A percentile compares a stretch with the other conserved stretches of the same genome.
Conservation (phyloP, 1,284 basidiomycete genomes). For the Fistulinella cinereoalba region DNA sequence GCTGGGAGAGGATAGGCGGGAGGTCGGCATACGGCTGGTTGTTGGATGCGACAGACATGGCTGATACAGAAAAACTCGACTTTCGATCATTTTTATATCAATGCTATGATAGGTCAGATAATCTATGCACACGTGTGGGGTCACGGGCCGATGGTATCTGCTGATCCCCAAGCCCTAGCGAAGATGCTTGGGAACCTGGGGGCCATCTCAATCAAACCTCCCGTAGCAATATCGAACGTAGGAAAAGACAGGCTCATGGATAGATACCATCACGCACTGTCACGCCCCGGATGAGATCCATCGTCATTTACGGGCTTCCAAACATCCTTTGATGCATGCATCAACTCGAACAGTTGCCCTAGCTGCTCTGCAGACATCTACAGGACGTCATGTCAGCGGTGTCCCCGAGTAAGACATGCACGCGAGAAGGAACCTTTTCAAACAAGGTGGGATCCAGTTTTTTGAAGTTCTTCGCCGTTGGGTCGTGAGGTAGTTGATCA, state of each 20-base stretch:
- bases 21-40: slow-evolving; percentile 51
- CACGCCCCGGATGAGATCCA: slow-evolving; percentile 5
- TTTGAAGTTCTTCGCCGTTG: slow-evolving; percentile 49
- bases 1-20: slow-evolving; percentile 46
- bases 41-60: slow-evolving; percentile 41
- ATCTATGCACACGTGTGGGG: no score
- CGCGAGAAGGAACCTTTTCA: slow-evolving; percentile 61
- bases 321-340: slow-evolving; percentile 84
- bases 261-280: slow-evolving; percentile 14
- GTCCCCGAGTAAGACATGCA: not conserved
- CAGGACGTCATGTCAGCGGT: not conserved
- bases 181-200: no score
- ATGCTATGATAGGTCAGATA: no score
- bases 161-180: no score
- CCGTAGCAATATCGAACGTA: slow-evolving; percentile 7
- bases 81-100: no score
- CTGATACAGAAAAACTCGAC: no score
- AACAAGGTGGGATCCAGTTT: slow-evolving; percentile 73
- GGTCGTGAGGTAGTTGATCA: slow-evolving; percentile 58
- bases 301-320: slow-evolving; percentile 58
- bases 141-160: no score
- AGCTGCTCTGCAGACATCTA: slow-evolving; percentile 92
- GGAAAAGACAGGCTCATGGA: slow-evolving; percentile 1
- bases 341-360: slow-evolving; percentile 88
- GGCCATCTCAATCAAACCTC: no score